These are phyloP conservation scores for Penicillium freii DNA, from an alignment of 2,329 filamentous ascomycete genomes.

Conservation along the genomic window DNA sequence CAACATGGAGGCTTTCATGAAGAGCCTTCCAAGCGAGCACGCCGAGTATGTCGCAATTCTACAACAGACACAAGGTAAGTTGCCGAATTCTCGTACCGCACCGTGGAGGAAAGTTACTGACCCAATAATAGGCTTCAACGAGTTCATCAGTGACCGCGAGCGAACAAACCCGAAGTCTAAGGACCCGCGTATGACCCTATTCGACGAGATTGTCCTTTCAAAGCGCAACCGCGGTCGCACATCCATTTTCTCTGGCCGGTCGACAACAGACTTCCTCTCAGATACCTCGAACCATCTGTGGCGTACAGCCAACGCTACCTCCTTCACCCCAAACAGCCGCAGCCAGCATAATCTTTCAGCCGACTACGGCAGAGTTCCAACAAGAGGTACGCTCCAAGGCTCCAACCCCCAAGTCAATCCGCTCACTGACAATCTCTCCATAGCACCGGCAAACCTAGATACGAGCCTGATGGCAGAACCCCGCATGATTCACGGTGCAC, in stretches of 20 bases:
- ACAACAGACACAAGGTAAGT: conserved; percentile 61
- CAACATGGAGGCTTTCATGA: conserved; percentile 65
- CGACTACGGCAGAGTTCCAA: conserved; percentile 54
- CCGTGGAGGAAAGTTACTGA: conserved; percentile 14
- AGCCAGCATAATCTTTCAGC: conserved; percentile 43
- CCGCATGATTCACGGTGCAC: conserved; percentile 83
- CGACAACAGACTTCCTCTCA: conserved; percentile 56
- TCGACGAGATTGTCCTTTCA: conserved; percentile 64
- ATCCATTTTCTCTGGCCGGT: conserved; percentile 54
- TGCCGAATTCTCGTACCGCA: neutral
- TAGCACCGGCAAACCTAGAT: conserved; percentile 80
- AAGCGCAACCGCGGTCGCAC: conserved; percentile 62
- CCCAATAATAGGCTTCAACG: conserved; percentile 52
- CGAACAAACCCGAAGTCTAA: conserved; percentile 50
- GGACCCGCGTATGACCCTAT: conserved; percentile 58
- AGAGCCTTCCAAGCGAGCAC: conserved; percentile 63
- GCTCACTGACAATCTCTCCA: conserved; percentile 43
- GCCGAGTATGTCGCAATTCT: conserved; percentile 62
- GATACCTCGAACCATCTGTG: conserved; percentile 64
- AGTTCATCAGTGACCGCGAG: conserved; percentile 65
- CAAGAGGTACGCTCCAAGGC: conserved; percentile 44
- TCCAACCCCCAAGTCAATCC: conserved; percentile 8
- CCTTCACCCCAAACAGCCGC: conserved; percentile 54
- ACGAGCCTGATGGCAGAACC: conserved; percentile 87
- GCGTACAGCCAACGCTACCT: conserved; percentile 60